Percentiles rank a stretch among this genome's conserved stretches.
phyloP scores from a whole-genome alignment of 495 filamentous ascomycete species.

The Coniosporium apollinis region DNA sequence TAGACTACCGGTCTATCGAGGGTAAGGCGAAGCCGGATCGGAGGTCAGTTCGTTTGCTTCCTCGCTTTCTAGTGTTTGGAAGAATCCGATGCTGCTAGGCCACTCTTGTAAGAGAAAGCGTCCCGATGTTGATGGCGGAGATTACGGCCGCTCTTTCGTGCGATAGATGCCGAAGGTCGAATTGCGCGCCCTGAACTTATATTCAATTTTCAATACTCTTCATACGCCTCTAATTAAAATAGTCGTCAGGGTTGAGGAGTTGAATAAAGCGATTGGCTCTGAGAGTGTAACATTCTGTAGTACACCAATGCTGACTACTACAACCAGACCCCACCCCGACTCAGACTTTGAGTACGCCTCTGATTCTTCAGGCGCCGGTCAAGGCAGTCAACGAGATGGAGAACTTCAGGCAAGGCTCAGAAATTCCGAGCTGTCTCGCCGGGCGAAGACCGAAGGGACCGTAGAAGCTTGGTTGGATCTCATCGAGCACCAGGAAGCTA shows the following conservation, averaged over 20 bases:
- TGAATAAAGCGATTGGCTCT: too few species aligned
- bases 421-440: constrained; percentile 40
- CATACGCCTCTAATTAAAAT: too few species aligned
- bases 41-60: too few species aligned
- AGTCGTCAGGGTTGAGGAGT: too few species aligned
- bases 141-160: too few species aligned
- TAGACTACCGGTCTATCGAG: constrained; percentile 57
- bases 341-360: constrained; percentile 37
- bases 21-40: constrained; percentile 37
- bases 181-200: too few species aligned
- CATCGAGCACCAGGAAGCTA: constrained; percentile 53
- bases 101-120: too few species aligned
- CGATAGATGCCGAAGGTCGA: too few species aligned
- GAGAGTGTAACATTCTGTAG: constrained; percentile 27
- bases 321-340: constrained; percentile 10
- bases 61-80: too few species aligned
- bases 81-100: too few species aligned
- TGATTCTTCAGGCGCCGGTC: constrained; percentile 28
- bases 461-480: constrained; percentile 57
- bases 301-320: constrained; percentile 9
- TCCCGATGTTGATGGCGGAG: too few species aligned
- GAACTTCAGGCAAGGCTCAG: constrained; percentile 28
- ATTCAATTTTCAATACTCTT: too few species aligned
- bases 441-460: constrained; percentile 41
- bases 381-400: constrained; percentile 18